These are phyloP conservation scores for Fusarium algeriense DNA, from an alignment of 2,329 filamentous ascomycete genomes.

Conservation along the genomic window DNA sequence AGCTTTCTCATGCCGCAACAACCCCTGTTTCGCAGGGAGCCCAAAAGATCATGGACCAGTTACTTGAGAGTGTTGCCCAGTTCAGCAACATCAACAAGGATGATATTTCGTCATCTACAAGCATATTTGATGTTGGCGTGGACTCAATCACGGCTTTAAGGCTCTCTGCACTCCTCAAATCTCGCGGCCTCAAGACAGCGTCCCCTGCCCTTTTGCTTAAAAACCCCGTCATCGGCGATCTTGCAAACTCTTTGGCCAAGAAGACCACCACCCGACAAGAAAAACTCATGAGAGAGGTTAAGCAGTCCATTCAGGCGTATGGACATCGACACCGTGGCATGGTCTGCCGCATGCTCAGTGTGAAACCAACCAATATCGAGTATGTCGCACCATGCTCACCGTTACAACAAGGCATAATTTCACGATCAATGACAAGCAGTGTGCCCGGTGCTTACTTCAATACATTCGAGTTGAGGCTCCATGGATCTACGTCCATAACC, in stretches of 20 bases:
- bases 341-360: conserved; percentile 65
- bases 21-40: conserved; percentile 48
- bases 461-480: conserved; percentile 73
- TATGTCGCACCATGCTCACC: conserved; percentile 85
- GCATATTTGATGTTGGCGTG: conserved; percentile 86
- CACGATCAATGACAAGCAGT: conserved; percentile 70
- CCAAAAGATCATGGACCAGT: conserved; percentile 55
- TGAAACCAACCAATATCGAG: conserved; percentile 70
- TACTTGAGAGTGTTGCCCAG: conserved; percentile 67
- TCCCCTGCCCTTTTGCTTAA: conserved; percentile 77
- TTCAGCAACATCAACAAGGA: conserved; percentile 61
- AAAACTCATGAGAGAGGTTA: conserved; percentile 59
- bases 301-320: conserved; percentile 73
- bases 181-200: conserved; percentile 69
- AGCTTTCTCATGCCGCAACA: conserved; percentile 56
- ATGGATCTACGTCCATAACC: conserved; percentile 56
- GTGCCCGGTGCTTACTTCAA: conserved; percentile 79
- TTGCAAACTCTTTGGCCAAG: conserved; percentile 56
- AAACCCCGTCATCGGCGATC: conserved; percentile 64
- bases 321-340: conserved; percentile 69
- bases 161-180: conserved; percentile 73
- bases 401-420: conserved; percentile 88
- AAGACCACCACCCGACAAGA: conserved; percentile 17
- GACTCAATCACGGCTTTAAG: conserved; percentile 88
- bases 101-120: conserved; percentile 67